Evolutionary conservation across 179 eudicot species (phyloP), one percentile per base, ranked within the genome.

Genomic region (Amaranthus tricolor): DNA sequence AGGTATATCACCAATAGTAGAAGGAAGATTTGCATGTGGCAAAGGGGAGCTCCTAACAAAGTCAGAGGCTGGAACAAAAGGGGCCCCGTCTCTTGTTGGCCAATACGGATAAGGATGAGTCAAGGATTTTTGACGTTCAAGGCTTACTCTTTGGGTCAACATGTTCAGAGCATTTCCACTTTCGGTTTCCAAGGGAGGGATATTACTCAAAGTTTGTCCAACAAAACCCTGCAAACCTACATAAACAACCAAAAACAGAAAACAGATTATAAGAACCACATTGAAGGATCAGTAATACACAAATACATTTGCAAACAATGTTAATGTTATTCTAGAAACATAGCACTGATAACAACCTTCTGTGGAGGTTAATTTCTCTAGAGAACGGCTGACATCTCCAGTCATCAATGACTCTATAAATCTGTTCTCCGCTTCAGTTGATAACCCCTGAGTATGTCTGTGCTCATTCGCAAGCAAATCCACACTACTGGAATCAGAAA

Each of bases 321-420:
- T 48, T 11, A 72, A 44, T 19, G 40, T 51, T 60, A 17, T 49
- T 44, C 5, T 4, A 20, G 19, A 14, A 43, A 62, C 12, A 68
- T 14, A 65, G 40, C 43, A 17, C 59, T 68, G 64, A 19, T 45
- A 71, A 19, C 57, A 72, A 96, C 97, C 97, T 93, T 93, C 89
- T 51, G 93, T 77, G n/a, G 70, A 75, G 72, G 86, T 84, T 88
- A 87, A 89, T 80, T 86, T 90, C 74, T 89, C 97, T 64, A 85
- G 81, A 62, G 84, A 66, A 68, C 74, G 62, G 84, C 85, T 77
- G 76, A 75, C 67, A 50, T 83, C 86, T 62, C 86, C 84, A 71
- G 94, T 80, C 97, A 96, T 94, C 82, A 96, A 82, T 20, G 99
- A 96, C 87, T 94, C 98, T 75, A 94, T 66, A 82, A 86, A 96